Base-by-base conservation (phyloP, 495 filamentous ascomycete genomes). In the Astrothelium subdiscretum region DNA sequence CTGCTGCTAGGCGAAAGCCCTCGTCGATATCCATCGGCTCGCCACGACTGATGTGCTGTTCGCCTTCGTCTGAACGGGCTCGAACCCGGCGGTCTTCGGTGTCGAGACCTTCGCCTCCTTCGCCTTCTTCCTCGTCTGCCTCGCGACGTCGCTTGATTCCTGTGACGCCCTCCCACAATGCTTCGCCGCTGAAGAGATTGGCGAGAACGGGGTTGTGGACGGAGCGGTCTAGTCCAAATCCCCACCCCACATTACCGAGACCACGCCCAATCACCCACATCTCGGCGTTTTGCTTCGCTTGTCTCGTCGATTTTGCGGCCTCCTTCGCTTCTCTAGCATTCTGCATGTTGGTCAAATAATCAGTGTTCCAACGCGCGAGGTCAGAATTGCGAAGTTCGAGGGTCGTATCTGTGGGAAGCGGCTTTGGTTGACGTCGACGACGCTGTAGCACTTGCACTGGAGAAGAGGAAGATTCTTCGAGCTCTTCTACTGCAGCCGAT, bases 191-290 rank as follows among this genome's bases (percentile, higher is more conserved):
- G 71, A 87, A 88, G 31, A 71, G 15, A 3, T 54, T 6, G 24
- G 48, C 48, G 11, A 54, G 24, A 8, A 54, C 8, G 24, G 48
- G 48, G 15, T 54, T 54, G 8, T 71, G 18, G 71, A 69, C 20
- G 86, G 70, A 11, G 83, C 82, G 63, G 75, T 75, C 13, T 65
- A 32, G 60, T 18, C 79, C 78, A 11, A 84, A 57, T 1, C 79
- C 80, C 13, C 69, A 32, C 6, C 84, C 85, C 5, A 87, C 77
- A 40, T 76, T 76, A n/a, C 81, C 84, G 35, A 68, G 59, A 12
- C 71, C 72, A 0, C 62, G 51, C 18, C 68, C 71, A 38, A 70
- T 65, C 13, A 75, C 65, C 68, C 69, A 77, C 54, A 62, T 65
- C 38, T 72, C 73, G 2, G 75, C 75, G 62, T 75, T 76, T 61